Conservation (phyloP, 306 rosid genomes). For the Styphnolobium japonicum region DNA sequence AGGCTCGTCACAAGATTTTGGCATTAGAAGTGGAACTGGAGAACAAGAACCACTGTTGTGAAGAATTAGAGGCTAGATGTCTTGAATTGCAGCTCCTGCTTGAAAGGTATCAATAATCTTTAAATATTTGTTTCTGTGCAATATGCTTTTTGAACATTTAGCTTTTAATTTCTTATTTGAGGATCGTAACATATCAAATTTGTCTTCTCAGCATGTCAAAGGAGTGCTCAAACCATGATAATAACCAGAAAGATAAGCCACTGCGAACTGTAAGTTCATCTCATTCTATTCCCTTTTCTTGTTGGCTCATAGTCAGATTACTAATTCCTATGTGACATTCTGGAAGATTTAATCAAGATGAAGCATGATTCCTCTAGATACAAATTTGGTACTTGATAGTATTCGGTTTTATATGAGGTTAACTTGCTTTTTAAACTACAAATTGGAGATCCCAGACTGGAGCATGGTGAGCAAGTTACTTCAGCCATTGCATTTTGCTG, state of each 20-base stretch:
- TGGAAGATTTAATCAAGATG: neutral
- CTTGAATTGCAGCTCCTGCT: slow-evolving; percentile 75
- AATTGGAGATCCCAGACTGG: neutral
- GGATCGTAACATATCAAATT: slow-evolving; percentile 20
- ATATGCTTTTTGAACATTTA: neutral
- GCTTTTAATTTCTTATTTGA: slow-evolving; percentile 7
- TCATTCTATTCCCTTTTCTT: slow-evolving; percentile 12
- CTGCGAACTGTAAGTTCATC: slow-evolving; percentile 63
- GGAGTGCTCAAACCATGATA: slow-evolving; percentile 41
- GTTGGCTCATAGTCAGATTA: neutral
- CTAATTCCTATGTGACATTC: slow-evolving; percentile 2
- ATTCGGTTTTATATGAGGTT: neutral
- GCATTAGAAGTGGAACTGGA: slow-evolving; percentile 68
- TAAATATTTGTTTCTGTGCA: slow-evolving; percentile 7
- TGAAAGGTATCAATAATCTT: slow-evolving; percentile 51
- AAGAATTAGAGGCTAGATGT: slow-evolving; percentile 72
- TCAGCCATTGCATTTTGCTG: neutral
- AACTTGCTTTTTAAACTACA: neutral
- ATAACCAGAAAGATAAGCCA: slow-evolving; percentile 52
- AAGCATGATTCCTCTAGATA: neutral
- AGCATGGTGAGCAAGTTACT: neutral
- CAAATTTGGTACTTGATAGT: neutral
- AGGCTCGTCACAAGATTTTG: slow-evolving; percentile 45
- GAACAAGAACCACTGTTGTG: slow-evolving; percentile 50
- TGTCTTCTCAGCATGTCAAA: slow-evolving; percentile 47